These are phyloP conservation scores for Perilla frutescens DNA, from an alignment of 257 asterid genomes.

Conservation along the genomic window DNA sequence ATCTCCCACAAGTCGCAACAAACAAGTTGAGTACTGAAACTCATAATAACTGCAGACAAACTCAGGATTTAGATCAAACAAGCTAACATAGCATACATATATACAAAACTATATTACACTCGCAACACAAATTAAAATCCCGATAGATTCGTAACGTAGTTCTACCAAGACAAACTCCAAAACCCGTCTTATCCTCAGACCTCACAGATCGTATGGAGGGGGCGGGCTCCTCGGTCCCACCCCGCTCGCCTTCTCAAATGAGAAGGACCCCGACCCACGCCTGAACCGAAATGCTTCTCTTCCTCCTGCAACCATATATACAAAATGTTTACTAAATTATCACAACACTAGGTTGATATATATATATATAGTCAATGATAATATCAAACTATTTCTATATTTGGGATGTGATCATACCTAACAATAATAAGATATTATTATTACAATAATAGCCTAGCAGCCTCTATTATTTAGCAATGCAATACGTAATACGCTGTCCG, in stretches of 20 bases:
- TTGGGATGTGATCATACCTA: too few species aligned
- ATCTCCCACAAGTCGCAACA: too few species aligned
- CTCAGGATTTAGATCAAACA: neutral
- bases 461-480: too few species aligned
- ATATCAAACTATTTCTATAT: too few species aligned
- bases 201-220: conserved; percentile 94
- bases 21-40: neutral
- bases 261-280: conserved; percentile 78
- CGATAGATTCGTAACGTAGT: neutral
- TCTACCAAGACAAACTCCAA: neutral
- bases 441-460: too few species aligned
- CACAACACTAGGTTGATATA: too few species aligned
- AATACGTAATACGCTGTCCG: too few species aligned
- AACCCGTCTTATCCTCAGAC: neutral
- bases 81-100: neutral
- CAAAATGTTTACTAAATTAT: too few species aligned
- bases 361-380: too few species aligned
- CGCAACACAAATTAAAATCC: conserved; percentile 16
- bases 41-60: neutral
- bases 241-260: conserved; percentile 76
- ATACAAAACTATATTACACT: conserved; percentile 20
- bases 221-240: conserved; percentile 92
- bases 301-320: conserved; percentile 51
- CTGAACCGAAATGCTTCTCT: conserved; percentile 80
- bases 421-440: too few species aligned